Evolutionary conservation across 148 eudicot genomes (phyloP), one percentile per base, ranked within the genome.

Genomic region (Tetragonia tetragonoides): DNA sequence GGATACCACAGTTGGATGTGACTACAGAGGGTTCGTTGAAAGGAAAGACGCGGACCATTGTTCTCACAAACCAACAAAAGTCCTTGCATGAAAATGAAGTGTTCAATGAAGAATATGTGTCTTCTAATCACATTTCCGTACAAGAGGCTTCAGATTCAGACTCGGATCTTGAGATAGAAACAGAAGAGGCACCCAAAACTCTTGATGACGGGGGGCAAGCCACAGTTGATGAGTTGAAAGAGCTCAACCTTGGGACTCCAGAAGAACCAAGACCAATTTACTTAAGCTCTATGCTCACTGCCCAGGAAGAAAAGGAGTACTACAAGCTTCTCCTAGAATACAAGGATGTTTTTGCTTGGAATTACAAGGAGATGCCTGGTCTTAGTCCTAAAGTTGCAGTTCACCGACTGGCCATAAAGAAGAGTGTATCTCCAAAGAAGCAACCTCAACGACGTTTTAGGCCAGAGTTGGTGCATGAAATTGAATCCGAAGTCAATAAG

Each of bases 261-360:
- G 66, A 56, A 1, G 66, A 73, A 12, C 67, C 44, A 15, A 14
- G 60, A 2, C 69, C 59, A 0, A 28, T 75, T 16, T 77, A 69
- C 59, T 59, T 69, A 1, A 77, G 59, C n/a, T 23, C 68, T 8
- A 2, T 24, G 0, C 68, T 69, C 3, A 23, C 46, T 2, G 17
- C 37, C 0, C 47, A 59, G 7, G 80, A 77, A 24, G 67, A 64
- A 4, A 28, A 54, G 3, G 69, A 16, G 20, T 60, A 77, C 41
- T 44, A n/a, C n/a, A 16, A 60, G 0, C 39, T 74, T 20, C 49
- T 73, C 23, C 9, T 10, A 7, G 49, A 73, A 47, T 66, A 37
- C 3, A 40, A 73, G n/a, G 41, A 62, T 4, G 39, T 74, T 6
- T 74, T 74, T 10, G 40, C 77, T 9, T 74, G 77, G 77, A 74